phyloP scores from a whole-genome alignment of 2,329 filamentous ascomycete species.

The Fusarium coffeatum region DNA sequence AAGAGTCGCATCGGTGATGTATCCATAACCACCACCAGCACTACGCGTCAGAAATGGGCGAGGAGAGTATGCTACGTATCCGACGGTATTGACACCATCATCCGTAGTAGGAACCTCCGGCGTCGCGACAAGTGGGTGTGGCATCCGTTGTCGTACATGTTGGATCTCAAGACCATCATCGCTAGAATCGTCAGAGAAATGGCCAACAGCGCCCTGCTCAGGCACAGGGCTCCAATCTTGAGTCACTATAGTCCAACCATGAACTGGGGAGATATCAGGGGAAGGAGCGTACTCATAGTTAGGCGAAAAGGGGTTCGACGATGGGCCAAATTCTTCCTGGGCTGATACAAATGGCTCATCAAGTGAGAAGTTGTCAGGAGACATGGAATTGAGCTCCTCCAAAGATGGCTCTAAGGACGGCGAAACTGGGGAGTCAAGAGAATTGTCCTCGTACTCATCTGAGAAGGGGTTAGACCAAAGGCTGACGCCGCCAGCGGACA shows the following conservation, averaged over 20 bases:
- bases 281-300: not conserved
- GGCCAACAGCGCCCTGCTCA: not conserved
- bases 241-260: too few species aligned
- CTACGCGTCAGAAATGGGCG: not conserved
- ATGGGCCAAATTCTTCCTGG: not conserved
- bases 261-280: not conserved
- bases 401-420: not conserved
- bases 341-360: not conserved
- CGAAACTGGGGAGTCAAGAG: not conserved
- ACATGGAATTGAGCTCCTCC: not conserved
- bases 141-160: not conserved
- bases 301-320: not conserved
- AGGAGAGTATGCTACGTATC: not conserved
- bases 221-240: not conserved
- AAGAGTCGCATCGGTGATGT: not conserved
- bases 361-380: not conserved
- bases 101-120: not conserved
- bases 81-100: not conserved
- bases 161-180: not conserved
- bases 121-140: not conserved
- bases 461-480: not conserved
- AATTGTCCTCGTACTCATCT: not conserved
- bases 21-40: not conserved
- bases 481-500: not conserved
- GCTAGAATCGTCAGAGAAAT: not conserved